Conservation (phyloP, 2,329 filamentous ascomycete genomes). For the Microcyclosporella mali region DNA sequence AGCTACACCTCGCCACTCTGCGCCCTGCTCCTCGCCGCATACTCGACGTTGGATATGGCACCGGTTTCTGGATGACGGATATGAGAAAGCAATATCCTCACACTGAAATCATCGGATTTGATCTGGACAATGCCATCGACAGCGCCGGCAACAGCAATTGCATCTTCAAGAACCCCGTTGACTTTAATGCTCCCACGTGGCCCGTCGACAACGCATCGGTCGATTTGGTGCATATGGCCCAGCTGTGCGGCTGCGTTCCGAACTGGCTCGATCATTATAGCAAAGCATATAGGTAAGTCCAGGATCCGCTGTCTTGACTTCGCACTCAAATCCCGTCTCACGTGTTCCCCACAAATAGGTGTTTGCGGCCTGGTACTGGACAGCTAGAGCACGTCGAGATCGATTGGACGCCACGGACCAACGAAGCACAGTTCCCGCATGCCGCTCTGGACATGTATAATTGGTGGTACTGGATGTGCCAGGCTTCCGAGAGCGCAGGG, state of each 20-base stretch:
- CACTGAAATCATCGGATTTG: constrained; percentile 23
- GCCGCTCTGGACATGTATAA: constrained; percentile 52
- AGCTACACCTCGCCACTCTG: constrained; percentile 30
- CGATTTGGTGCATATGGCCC: constrained; percentile 77
- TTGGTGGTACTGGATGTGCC: constrained; percentile 65
- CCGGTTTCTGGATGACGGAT: constrained; percentile 85
- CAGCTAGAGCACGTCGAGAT: constrained; percentile 85
- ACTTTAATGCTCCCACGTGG: constrained; percentile 80
- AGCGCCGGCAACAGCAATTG: constrained; percentile 11
- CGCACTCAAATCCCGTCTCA: constrained; percentile 1
- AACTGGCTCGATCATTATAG: constrained; percentile 71
- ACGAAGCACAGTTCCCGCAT: constrained; percentile 45
- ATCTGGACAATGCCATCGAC: constrained; percentile 18
- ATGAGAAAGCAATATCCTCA: constrained; percentile 59
- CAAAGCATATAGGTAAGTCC: constrained; percentile 43
- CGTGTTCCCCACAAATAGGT: constrained; percentile 42
- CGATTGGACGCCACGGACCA: constrained; percentile 68
- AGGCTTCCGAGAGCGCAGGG: constrained; percentile 60
- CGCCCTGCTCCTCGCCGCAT: constrained; percentile 43
- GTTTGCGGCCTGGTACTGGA: constrained; percentile 69
- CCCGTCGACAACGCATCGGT: constrained; percentile 59
- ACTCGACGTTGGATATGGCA: constrained; percentile 71
- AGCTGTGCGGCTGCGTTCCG: constrained; percentile 69
- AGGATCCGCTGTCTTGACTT: neutral
- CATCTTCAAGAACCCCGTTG: constrained; percentile 34